Conservation (phyloP, 2,329 filamentous ascomycete genomes). For the Cladosporium sp. region DNA sequence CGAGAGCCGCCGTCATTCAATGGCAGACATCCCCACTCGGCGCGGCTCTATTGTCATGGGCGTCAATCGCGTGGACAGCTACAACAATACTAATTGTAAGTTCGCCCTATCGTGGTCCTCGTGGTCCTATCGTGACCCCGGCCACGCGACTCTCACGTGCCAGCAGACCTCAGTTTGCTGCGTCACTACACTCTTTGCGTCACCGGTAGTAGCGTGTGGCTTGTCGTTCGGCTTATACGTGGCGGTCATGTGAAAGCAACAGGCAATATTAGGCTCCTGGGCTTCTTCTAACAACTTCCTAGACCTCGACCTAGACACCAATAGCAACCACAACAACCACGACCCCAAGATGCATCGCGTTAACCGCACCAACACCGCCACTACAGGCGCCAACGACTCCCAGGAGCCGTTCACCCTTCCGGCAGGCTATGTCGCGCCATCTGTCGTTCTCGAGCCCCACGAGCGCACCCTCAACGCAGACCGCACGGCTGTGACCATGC, state of each 20-base stretch:
- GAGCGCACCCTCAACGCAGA: conserved; percentile 20
- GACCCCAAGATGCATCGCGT: conserved; percentile 2
- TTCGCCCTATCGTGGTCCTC: not conserved
- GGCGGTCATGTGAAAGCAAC: conserved; percentile 8
- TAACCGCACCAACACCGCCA: conserved; percentile 1
- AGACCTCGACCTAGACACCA: conserved; percentile 8
- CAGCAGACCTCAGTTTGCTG: conserved; percentile 16
- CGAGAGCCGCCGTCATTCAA: conserved; percentile 75
- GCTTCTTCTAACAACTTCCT: conserved; percentile 1
- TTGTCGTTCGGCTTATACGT: not conserved
- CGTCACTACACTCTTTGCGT: not conserved
- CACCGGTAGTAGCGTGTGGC: not conserved
- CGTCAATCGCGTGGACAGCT: not conserved
- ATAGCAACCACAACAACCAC: not conserved
- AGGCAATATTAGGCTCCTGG: not conserved
- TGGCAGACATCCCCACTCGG: conserved; percentile 49
- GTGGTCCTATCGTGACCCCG: not conserved
- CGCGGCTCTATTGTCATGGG: conserved; percentile 29
- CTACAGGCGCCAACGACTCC: conserved; percentile 21
- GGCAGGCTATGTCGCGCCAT: conserved; percentile 27
- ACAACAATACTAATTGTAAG: not conserved
- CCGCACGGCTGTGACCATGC: conserved; percentile 53
- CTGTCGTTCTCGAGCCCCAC: conserved; percentile 22
- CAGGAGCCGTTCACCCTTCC: conserved; percentile 22
- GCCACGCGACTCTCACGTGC: conserved; percentile 2